phyloP scores from a whole-genome alignment of 345 rosid genomes.

The Gossypium mustelinum region DNA sequence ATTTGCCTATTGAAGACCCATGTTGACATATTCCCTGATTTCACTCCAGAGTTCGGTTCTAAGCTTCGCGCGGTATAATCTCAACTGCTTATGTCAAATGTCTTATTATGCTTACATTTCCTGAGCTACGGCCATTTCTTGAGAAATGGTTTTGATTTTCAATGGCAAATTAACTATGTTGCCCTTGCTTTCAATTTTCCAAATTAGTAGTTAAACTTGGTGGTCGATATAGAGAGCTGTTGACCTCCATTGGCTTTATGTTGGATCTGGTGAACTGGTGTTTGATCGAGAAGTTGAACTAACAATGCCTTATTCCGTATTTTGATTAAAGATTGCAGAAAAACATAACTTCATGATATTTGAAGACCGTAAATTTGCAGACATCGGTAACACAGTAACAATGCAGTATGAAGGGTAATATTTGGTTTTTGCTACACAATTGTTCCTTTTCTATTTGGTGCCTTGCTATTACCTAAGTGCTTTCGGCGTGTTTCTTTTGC shows the following conservation, averaged over 20 bases:
- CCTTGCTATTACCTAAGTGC: background rate
- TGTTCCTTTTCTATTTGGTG: background rate
- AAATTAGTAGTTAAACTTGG: background rate
- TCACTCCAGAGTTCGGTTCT: slow-evolving; percentile 84
- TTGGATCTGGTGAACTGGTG: background rate
- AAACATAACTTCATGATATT: slow-evolving; percentile 80
- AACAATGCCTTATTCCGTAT: background rate
- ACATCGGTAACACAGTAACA: slow-evolving; percentile 97
- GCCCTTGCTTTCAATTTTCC: background rate
- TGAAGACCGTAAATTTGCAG: slow-evolving; percentile 98
- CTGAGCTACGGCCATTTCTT: background rate
- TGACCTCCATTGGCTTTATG: background rate
- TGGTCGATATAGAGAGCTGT: background rate
- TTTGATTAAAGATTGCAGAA: slow-evolving; percentile 65
- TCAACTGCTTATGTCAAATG: background rate
- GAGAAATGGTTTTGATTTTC: background rate
- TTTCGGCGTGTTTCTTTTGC: slow-evolving; percentile 17
- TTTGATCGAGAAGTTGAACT: background rate
- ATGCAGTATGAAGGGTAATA: slow-evolving; percentile 91
- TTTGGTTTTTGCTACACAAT: background rate
- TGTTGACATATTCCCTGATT: slow-evolving; percentile 93
- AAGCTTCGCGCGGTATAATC: slow-evolving; percentile 67
- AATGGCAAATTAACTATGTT: background rate
- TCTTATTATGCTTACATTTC: background rate
- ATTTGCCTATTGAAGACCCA: slow-evolving; percentile 93